Base-by-base conservation (phyloP, 805 yeast genomes). In the Cyberlindnera meyerae region DNA sequence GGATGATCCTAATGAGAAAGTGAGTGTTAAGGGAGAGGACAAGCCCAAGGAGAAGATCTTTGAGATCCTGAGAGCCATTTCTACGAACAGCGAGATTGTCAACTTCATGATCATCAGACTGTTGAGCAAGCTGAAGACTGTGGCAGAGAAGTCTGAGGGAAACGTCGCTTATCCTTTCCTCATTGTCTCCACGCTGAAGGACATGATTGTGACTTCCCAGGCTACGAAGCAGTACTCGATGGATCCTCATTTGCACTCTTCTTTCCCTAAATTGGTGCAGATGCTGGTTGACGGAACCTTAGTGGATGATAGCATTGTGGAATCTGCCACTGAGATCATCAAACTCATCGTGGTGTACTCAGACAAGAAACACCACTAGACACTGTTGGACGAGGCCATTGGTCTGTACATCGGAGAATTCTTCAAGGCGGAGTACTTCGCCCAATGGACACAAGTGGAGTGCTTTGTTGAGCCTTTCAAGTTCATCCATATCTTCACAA, bases 41-140 rank as follows among this genome's bases (percentile, higher is more conserved):
- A 53, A 48, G 29, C 39, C 55, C 28, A 48, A 51, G 34, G 54
- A 45, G 31, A 56, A 45, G 45, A 43, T 44, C 33, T 54, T 46
- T 28, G 52, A 49, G 36, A 51, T 44, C n/a, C 29, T 52, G 12
- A 39, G 24, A 6, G 21, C 63, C 7, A 52, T 48, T 11, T 52
- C 67, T 27, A 52, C 60, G 17, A 55, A 55, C 24, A 48, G 57
- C 31, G 49, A 62, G 13, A 44, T 66, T 24, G 52, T 65, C 38
- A 65, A 72, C 44, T 53, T 58, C 25, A 46, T 68, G 27, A 47
- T 63, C 14, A 60, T 67, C 13, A 54, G 75, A 31, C 46, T 71
- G 14, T 38, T 62, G 21, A 52, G 54, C 39, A 52, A 61, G 48
- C 40, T 66, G 25, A 52, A 49, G 28, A 37, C 40, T 5, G 42